Evolutionary conservation across 2,329 filamentous ascomycete species (phyloP).

Genomic region (Amauroascus verrucosus): DNA sequence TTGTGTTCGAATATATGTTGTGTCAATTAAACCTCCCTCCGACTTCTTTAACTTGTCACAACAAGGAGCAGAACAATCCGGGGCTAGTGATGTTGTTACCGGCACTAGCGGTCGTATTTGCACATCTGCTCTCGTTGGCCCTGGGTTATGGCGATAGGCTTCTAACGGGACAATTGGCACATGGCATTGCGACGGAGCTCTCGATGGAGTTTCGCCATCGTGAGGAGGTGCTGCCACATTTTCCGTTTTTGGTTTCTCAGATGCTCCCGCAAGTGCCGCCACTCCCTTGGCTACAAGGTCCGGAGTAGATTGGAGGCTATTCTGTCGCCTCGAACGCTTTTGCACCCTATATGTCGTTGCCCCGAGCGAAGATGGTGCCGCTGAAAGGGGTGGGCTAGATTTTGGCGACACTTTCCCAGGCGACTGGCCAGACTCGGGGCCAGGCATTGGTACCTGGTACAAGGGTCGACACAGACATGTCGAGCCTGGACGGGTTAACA

Average conservation of each 20-base stretch:
- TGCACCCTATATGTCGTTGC: conserved; percentile 27
- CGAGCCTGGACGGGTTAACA: conserved; percentile 25
- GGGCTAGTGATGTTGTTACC: too few relatives aligned
- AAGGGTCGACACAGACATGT: conserved; percentile 34
- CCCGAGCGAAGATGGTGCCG: conserved; percentile 18
- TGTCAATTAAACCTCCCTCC: not conserved
- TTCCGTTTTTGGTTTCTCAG: not conserved
- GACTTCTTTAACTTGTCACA: not conserved
- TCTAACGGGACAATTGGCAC: not conserved
- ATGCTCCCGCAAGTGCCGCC: not conserved
- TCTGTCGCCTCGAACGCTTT: conserved; percentile 27
- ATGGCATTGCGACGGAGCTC: not conserved
- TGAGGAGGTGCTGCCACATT: not conserved
- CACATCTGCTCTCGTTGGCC: not conserved
- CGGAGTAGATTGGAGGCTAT: conserved; percentile 26
- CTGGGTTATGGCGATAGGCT: not conserved
- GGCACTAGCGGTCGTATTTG: not conserved
- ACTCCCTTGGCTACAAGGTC: conserved; percentile 26
- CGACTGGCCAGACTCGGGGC: conserved; percentile 18
- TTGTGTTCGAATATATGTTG: not conserved
- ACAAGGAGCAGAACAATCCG: conserved; percentile 1
- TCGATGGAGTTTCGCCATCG: not conserved
- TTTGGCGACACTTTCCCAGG: not conserved
- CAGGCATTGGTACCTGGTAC: conserved; percentile 29
- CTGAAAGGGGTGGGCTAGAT: not conserved